These are phyloP conservation scores for Drosera spatulata DNA, from an alignment of 179 eudicot genomes.

Conservation along the genomic window DNA sequence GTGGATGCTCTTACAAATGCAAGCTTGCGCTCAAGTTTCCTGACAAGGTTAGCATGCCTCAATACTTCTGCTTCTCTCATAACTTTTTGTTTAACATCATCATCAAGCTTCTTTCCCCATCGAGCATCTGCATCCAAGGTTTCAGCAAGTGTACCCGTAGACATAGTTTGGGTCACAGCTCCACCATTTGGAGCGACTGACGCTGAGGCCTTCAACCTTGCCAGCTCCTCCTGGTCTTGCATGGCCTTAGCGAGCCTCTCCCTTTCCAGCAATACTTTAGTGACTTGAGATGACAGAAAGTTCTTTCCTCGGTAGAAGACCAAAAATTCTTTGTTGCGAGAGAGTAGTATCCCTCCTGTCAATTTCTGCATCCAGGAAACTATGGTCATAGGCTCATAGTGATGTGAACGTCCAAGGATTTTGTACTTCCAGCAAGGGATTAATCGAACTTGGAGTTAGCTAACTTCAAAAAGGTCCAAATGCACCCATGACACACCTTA, in stretches of 20 bases:
- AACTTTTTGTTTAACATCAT: constrained; percentile 34
- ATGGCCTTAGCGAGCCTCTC: constrained; percentile 65
- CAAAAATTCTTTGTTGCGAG: constrained; percentile 89
- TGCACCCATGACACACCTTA: no score
- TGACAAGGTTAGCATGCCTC: constrained; percentile 66
- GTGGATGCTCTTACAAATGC: constrained; percentile 41
- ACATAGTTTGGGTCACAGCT: constrained; percentile 20
- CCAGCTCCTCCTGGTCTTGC: constrained; percentile 91
- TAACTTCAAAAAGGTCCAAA: no score
- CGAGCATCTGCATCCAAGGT: constrained; percentile 78
- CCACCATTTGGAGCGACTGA: constrained; percentile 27
- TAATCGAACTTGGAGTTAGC: no score
- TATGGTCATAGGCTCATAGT: no score
- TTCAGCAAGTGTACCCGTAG: constrained; percentile 80
- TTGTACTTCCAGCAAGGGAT: no score
- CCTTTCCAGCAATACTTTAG: constrained; percentile 71
- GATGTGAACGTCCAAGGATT: no score
- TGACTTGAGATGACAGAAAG: constrained; percentile 70
- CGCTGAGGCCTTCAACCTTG: constrained; percentile 55
- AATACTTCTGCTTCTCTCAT: constrained; percentile 65
- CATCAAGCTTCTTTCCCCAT: constrained; percentile 75
- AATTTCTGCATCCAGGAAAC: constrained; percentile 50
- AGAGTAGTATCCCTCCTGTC: constrained; percentile 78
- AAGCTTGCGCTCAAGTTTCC: constrained; percentile 82
- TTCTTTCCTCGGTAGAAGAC: constrained; percentile 89